These are phyloP conservation scores for Panus rudis DNA, from an alignment of 768 basidiomycete species.

Conservation along the genomic window DNA sequence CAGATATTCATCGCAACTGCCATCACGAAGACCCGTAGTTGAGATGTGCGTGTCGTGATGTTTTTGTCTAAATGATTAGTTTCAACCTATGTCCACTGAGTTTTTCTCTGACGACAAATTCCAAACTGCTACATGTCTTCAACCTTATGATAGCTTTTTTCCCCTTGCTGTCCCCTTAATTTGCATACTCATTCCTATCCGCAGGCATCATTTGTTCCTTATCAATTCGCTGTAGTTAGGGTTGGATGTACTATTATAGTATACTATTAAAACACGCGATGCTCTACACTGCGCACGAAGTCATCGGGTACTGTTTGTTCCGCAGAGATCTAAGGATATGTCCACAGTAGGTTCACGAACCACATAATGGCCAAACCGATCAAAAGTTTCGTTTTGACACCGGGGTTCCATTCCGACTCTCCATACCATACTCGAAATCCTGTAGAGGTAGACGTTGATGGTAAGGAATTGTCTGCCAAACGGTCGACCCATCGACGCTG, in stretches of 20 bases:
- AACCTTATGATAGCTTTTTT: too few species aligned
- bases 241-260: too few species aligned
- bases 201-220: too few species aligned
- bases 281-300: too few species aligned
- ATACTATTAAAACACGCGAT: too few species aligned
- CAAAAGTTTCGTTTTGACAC: slow-evolving; percentile 35
- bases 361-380: slow-evolving; percentile 47
- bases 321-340: slow-evolving; percentile 17
- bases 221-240: too few species aligned
- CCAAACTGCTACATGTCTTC: slow-evolving; percentile 13
- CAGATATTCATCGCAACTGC: background rate
- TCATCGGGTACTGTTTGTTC: too few species aligned
- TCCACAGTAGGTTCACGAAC: slow-evolving; percentile 59
- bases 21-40: too few species aligned
- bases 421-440: slow-evolving; percentile 26
- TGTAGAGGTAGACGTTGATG: slow-evolving; percentile 14
- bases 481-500: slow-evolving; percentile 45
- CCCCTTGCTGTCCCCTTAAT: background rate
- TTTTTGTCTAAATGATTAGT: slow-evolving; percentile 20
- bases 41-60: slow-evolving; percentile 2
- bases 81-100: slow-evolving; percentile 17
- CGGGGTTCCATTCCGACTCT: slow-evolving; percentile 28
- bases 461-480: slow-evolving; percentile 29
- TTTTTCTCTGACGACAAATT: slow-evolving; percentile 10
- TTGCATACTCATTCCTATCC: slow-evolving; percentile 3